These are phyloP conservation scores for Nadsonia commutata DNA, from an alignment of 1,139 yeast species.

Conservation along the genomic window DNA sequence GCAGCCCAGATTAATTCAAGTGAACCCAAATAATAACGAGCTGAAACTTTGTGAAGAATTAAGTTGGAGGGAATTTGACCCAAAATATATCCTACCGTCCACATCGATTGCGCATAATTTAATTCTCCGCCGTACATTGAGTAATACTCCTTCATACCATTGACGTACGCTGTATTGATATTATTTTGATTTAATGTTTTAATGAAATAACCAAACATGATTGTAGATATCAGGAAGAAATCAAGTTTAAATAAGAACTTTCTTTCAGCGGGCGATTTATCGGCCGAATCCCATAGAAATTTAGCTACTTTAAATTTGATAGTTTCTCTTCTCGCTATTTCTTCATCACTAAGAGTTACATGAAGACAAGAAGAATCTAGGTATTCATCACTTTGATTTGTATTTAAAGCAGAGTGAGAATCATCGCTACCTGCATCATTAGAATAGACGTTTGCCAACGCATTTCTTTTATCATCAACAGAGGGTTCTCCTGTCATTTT, in stretches of 20 bases:
- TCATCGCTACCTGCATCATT: too few relatives aligned
- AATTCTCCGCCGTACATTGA: conserved; percentile 33
- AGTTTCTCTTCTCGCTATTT: background rate
- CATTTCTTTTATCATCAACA: too few relatives aligned
- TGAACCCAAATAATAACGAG: conserved; percentile 38
- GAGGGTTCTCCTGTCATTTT: too few relatives aligned
- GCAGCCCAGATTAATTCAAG: conserved; percentile 40
- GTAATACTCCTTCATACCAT: conserved; percentile 41
- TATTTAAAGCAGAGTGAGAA: too few relatives aligned
- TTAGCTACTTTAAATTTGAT: conserved; percentile 8
- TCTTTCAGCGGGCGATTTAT: conserved; percentile 16
- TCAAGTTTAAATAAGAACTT: conserved; percentile 20
- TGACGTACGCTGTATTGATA: conserved; percentile 36
- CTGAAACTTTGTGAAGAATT: conserved; percentile 37
- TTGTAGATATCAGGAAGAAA: conserved; percentile 14
- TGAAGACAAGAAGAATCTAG: too few relatives aligned
- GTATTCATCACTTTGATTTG: too few relatives aligned
- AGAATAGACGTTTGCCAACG: too few relatives aligned
- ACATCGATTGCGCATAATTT: conserved; percentile 35
- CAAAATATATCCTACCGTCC: conserved; percentile 45
- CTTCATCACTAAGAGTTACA: background rate
- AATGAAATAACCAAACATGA: conserved; percentile 17
- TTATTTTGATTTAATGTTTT: conserved; percentile 19
- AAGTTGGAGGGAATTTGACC: conserved; percentile 47
- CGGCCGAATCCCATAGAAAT: conserved; percentile 21